Conservation (phyloP, 495 filamentous ascomycete genomes). For the Glonium stellatum region DNA sequence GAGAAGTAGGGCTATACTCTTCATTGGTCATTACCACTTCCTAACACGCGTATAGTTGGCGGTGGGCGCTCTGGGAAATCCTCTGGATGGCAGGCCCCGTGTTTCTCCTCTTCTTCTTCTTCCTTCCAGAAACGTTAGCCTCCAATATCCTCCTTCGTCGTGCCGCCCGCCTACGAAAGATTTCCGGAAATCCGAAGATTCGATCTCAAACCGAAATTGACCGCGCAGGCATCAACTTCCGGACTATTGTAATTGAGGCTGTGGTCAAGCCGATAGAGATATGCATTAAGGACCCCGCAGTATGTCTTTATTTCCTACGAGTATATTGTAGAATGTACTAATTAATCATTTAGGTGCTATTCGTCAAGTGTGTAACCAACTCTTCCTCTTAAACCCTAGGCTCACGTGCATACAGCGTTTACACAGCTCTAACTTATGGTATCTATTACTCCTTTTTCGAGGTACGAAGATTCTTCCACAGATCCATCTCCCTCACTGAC, state of each 20-base stretch:
- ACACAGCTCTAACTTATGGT: constrained; percentile 55
- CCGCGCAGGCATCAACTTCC: constrained; percentile 36
- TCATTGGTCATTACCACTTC: background rate
- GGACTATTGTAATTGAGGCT: constrained; percentile 44
- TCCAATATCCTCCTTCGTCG: constrained; percentile 48
- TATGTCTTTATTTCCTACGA: background rate
- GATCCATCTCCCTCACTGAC: background rate
- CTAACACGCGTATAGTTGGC: constrained; percentile 21
- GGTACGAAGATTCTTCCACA: constrained; percentile 2
- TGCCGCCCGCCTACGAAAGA: constrained; percentile 43
- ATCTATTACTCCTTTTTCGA: constrained; percentile 66
- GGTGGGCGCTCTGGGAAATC: constrained; percentile 35
- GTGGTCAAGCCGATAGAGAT: constrained; percentile 56
- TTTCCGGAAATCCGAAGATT: constrained; percentile 28
- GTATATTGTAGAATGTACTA: background rate
- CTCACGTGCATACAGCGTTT: constrained; percentile 30
- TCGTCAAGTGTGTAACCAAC: background rate
- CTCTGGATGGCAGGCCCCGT: constrained; percentile 41
- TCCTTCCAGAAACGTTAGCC: constrained; percentile 47
- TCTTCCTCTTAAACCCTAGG: background rate
- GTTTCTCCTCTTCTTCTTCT: constrained; percentile 44
- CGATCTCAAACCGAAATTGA: constrained; percentile 32
- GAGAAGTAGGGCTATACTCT: constrained; percentile 17
- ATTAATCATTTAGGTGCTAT: background rate
- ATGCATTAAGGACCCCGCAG: constrained; percentile 51